Percentiles rank a stretch among this genome's conserved stretches.
Conservation (phyloP, 306 rosid species). For the Quercus agrifolia region DNA sequence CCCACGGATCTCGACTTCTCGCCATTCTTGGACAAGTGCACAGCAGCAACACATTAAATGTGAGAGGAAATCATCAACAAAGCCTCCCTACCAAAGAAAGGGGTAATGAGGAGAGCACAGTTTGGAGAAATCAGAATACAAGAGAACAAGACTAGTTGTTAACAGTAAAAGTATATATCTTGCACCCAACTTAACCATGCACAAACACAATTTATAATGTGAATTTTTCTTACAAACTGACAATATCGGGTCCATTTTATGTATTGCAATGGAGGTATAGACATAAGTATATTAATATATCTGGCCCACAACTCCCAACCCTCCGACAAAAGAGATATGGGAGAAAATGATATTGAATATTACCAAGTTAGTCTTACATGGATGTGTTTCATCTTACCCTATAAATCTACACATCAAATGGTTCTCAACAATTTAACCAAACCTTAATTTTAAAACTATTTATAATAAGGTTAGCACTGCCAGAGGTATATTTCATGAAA, state of each 20-base stretch:
- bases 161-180: background rate
- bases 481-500: background rate
- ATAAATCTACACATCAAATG: background rate
- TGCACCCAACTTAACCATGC: background rate
- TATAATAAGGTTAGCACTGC: background rate
- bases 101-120: conserved; percentile 14
- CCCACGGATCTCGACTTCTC: conserved; percentile 95
- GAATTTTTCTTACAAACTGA: background rate
- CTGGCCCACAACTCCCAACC: background rate
- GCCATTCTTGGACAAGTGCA: conserved; percentile 99
- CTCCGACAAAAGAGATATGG: background rate
- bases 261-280: no score
- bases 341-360: background rate
- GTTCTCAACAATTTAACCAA: background rate
- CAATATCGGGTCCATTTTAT: background rate
- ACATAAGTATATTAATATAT: background rate
- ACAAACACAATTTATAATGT: background rate
- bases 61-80: conserved; percentile 86
- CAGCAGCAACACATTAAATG: conserved; percentile 99
- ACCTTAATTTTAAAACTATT: background rate
- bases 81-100: conserved; percentile 68
- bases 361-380: background rate
- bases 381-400: background rate
- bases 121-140: conserved; percentile 5
- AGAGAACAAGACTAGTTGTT: background rate